A percentile compares a stretch with the other conserved stretches of the same genome.
These are phyloP conservation scores for Dalbergia cultrata DNA, from an alignment of 306 rosid species.

Conservation along the genomic window DNA sequence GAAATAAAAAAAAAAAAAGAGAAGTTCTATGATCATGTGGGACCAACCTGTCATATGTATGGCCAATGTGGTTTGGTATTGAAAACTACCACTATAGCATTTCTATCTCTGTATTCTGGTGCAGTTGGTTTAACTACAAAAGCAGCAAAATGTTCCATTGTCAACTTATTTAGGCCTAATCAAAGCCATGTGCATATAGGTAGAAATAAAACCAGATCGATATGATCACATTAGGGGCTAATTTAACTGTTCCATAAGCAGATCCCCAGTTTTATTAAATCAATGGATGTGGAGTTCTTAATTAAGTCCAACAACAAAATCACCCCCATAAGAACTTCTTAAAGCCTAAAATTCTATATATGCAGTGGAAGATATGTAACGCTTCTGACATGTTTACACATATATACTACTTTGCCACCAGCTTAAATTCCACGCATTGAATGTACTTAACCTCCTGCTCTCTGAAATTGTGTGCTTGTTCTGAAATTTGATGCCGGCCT, in stretches of 20 bases:
- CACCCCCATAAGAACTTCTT: not conserved
- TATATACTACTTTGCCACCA: not conserved
- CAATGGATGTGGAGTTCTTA: not conserved
- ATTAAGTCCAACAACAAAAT: not conserved
- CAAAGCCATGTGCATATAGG: slow-evolving; percentile 41
- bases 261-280: not conserved
- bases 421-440: not conserved
- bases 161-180: slow-evolving; percentile 46
- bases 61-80: slow-evolving; percentile 50
- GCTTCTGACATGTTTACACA: not conserved
- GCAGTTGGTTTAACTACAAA: slow-evolving; percentile 45
- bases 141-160: slow-evolving; percentile 41
- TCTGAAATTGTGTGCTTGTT: not conserved
- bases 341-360: not conserved
- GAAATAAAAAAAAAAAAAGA: slow-evolving; percentile 28
- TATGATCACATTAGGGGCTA: slow-evolving; percentile 21
- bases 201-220: slow-evolving; percentile 46
- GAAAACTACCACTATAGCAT: slow-evolving; percentile 42
- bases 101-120: slow-evolving; percentile 38
- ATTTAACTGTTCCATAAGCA: slow-evolving; percentile 37
- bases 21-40: slow-evolving; percentile 46
- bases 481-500: not conserved
- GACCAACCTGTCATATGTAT: slow-evolving; percentile 53
- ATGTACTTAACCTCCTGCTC: not conserved
- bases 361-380: slow-evolving; percentile 2